phyloP scores from a whole-genome alignment of 139 green algal species.

The Pycnococcus provasolii region DNA sequence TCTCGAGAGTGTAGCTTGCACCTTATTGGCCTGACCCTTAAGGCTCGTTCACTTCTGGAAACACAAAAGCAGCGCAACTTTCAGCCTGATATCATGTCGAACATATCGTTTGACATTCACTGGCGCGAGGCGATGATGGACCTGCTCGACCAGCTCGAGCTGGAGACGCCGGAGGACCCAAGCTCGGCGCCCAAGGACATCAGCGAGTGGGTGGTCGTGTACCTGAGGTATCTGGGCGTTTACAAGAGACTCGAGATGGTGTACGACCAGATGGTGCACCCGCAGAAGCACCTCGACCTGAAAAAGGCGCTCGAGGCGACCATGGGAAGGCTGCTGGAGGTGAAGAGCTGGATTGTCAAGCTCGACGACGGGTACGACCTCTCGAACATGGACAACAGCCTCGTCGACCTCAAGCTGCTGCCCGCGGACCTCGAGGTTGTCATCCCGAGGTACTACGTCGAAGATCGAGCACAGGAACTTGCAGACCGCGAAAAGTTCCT shows the following conservation, averaged over 20 bases:
- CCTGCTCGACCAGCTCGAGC: slow-evolving; percentile 68
- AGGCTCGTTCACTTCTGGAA: too few species aligned
- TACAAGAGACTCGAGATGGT: slow-evolving; percentile 63
- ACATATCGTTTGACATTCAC: slow-evolving; percentile 13
- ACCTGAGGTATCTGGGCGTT: slow-evolving; percentile 77
- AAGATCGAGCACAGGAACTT: slow-evolving; percentile 58
- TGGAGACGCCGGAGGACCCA: slow-evolving; percentile 52
- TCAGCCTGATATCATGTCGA: slow-evolving; percentile 1
- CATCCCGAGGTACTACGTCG: slow-evolving; percentile 63
- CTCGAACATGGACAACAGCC: slow-evolving; percentile 61
- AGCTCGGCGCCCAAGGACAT: slow-evolving; percentile 40
- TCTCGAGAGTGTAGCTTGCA: too few species aligned
- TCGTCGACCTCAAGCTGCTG: slow-evolving; percentile 66
- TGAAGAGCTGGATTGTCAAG: slow-evolving; percentile 42
- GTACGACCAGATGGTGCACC: slow-evolving; percentile 76
- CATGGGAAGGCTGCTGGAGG: slow-evolving; percentile 66
- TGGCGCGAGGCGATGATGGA: slow-evolving; percentile 71
- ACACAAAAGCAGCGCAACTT: too few species aligned
- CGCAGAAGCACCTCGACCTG: slow-evolving; percentile 75
- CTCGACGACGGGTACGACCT: slow-evolving; percentile 64
- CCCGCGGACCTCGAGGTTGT: slow-evolving; percentile 71
- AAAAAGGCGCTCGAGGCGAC: slow-evolving; percentile 62
- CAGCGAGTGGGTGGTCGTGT: slow-evolving; percentile 64
- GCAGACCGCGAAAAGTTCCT: slow-evolving; percentile 65
- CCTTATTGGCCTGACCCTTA: too few species aligned